phyloP scores from a whole-genome alignment of 805 yeast species.

The Zygoascus bituminiphila region DNA sequence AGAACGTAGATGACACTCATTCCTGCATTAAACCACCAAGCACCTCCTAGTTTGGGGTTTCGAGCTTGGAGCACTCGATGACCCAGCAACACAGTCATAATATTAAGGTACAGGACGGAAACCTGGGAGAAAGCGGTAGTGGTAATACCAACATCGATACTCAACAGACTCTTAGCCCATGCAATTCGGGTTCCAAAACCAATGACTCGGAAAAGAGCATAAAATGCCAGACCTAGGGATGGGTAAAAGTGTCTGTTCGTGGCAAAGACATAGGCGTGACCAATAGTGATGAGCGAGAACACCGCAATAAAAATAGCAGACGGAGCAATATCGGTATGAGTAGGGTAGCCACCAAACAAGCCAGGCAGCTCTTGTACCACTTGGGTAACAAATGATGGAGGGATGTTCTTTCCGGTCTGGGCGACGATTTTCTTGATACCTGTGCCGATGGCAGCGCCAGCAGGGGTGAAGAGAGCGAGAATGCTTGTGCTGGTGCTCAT shows the following conservation, averaged over 20 bases:
- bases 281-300: slow-evolving; percentile 41
- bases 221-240: slow-evolving; percentile 45
- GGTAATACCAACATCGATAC: slow-evolving; percentile 44
- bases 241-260: slow-evolving; percentile 47
- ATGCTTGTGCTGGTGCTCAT: too few species aligned
- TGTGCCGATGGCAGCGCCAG: slow-evolving; percentile 20
- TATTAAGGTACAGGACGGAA: slow-evolving; percentile 50
- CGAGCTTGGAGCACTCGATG: slow-evolving; percentile 71
- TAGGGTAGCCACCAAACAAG: slow-evolving; percentile 57
- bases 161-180: slow-evolving; percentile 50
- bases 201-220: slow-evolving; percentile 43
- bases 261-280: slow-evolving; percentile 40
- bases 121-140: slow-evolving; percentile 48
- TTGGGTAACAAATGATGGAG: slow-evolving; percentile 11
- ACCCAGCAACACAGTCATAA: slow-evolving; percentile 56
- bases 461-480: slow-evolving; percentile 13
- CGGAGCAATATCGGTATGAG: slow-evolving; percentile 47
- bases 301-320: slow-evolving; percentile 47
- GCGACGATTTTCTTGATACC: slow-evolving; percentile 21
- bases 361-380: slow-evolving; percentile 28
- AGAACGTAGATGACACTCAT: slow-evolving; percentile 45
- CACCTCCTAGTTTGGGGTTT: slow-evolving; percentile 62
- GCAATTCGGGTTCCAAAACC: slow-evolving; percentile 52
- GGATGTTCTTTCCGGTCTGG: slow-evolving; percentile 9
- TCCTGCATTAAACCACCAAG: slow-evolving; percentile 38